Evolutionary conservation across 495 filamentous ascomycete genomes (phyloP).

Genomic region (Daldinia bambusicola): DNA sequence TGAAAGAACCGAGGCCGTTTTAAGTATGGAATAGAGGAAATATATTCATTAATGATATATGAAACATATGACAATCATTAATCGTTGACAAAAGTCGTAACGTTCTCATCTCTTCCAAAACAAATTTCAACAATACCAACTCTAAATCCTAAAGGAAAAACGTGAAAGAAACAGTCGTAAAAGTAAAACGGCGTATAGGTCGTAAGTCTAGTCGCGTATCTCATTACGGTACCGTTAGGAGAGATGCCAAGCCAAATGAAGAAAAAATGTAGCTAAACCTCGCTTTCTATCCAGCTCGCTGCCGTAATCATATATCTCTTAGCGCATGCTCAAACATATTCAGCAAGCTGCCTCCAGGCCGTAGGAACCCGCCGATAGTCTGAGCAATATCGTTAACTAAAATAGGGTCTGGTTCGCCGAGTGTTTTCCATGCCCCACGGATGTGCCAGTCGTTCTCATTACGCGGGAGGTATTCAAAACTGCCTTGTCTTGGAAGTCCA

Average conservation of each 20-base stretch:
- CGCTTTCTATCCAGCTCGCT: not conserved
- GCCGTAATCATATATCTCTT: slow-evolving; percentile 24
- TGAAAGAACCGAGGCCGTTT: no score
- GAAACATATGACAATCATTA: slow-evolving; percentile 11
- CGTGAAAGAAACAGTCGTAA: not conserved
- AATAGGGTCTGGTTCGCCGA: slow-evolving; percentile 35
- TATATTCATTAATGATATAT: slow-evolving; percentile 4
- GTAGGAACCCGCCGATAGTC: slow-evolving; percentile 26
- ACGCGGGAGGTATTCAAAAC: slow-evolving; percentile 35
- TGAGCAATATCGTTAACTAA: slow-evolving; percentile 28
- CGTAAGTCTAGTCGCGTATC: not conserved
- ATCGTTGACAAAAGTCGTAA: slow-evolving; percentile 10
- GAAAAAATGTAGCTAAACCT: not conserved
- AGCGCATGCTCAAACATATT: slow-evolving; percentile 22
- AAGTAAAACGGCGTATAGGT: not conserved
- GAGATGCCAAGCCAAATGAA: not conserved
- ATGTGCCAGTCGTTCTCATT: slow-evolving; percentile 33
- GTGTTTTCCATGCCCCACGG: slow-evolving; percentile 32
- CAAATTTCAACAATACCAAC: slow-evolving; percentile 2
- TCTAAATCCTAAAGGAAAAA: not conserved
- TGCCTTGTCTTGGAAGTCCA: slow-evolving; percentile 27
- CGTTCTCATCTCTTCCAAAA: slow-evolving; percentile 2
- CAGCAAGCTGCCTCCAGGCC: slow-evolving; percentile 14
- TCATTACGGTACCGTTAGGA: slow-evolving; percentile 5
- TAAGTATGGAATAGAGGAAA: not conserved